Conservation (phyloP, 2,329 filamentous ascomycete species). For the Fusarium neocosmosporiellum region DNA sequence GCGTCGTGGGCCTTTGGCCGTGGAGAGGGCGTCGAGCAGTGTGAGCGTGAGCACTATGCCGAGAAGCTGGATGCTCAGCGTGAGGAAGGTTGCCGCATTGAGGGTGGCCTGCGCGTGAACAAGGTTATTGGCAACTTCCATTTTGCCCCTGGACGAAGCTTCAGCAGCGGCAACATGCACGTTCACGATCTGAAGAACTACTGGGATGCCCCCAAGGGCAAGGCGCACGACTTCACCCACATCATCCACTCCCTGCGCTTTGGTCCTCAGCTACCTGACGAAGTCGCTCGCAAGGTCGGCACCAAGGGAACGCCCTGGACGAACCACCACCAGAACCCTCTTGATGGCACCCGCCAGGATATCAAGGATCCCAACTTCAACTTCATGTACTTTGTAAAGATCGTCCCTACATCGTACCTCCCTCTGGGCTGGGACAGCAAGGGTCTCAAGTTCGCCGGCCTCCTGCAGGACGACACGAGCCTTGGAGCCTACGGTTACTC, state of each 20-base stretch:
- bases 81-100: slow-evolving; percentile 92
- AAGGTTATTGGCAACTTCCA: slow-evolving; percentile 99
- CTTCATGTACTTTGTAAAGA: slow-evolving; percentile 99
- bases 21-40: slow-evolving; percentile 94
- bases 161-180: slow-evolving; percentile 97
- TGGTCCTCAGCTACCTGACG: slow-evolving; percentile 87
- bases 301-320: slow-evolving; percentile 72
- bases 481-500: slow-evolving; percentile 66
- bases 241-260: slow-evolving; percentile 90
- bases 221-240: slow-evolving; percentile 89
- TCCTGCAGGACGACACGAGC: slow-evolving; percentile 68
- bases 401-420: slow-evolving; percentile 94
- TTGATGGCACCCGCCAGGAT: slow-evolving; percentile 82
- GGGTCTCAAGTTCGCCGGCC: slow-evolving; percentile 43
- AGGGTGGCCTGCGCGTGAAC: slow-evolving; percentile 93
- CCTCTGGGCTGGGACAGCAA: slow-evolving; percentile 87
- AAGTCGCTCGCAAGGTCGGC: slow-evolving; percentile 70
- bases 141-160: slow-evolving; percentile 93
- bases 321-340: slow-evolving; percentile 90
- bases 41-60: slow-evolving; percentile 91
- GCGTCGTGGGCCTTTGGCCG: slow-evolving; percentile 94
- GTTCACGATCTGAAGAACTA: slow-evolving; percentile 98
- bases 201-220: slow-evolving; percentile 76
- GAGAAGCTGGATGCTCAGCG: slow-evolving; percentile 90
- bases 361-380: slow-evolving; percentile 89